Conservation (phyloP, 768 basidiomycete genomes). For the Pisolithus marmoratus region DNA sequence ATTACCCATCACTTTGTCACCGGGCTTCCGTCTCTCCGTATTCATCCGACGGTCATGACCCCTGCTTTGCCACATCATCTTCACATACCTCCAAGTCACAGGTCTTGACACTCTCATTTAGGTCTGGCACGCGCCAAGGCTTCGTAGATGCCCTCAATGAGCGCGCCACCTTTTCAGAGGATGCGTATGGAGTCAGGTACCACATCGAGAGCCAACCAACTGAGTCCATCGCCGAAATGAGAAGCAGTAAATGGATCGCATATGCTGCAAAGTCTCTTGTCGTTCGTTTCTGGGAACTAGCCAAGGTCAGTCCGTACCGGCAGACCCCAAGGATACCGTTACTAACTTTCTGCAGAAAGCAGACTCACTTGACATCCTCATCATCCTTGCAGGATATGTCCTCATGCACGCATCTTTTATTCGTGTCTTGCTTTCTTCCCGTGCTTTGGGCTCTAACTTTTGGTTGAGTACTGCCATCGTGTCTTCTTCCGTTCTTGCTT, state of each 20-base stretch:
- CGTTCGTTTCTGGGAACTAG: slow-evolving; percentile 79
- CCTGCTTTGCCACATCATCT: slow-evolving; percentile 38
- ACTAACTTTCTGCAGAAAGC: slow-evolving; percentile 56
- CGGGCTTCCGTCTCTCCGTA: slow-evolving; percentile 18
- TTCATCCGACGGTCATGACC: slow-evolving; percentile 11
- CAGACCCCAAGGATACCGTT: slow-evolving; percentile 3
- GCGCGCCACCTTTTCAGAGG: slow-evolving; percentile 23
- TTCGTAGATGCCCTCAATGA: slow-evolving; percentile 39
- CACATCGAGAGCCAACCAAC: slow-evolving; percentile 42
- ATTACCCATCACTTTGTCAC: slow-evolving; percentile 52
- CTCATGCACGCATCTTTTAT: slow-evolving; percentile 96
- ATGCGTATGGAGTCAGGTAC: slow-evolving; percentile 42
- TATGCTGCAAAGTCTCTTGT: slow-evolving; percentile 77
- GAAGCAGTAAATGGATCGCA: slow-evolving; percentile 81
- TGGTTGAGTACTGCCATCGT: slow-evolving; percentile 71
- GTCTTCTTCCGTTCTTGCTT: slow-evolving; percentile 73
- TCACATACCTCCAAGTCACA: slow-evolving; percentile 31
- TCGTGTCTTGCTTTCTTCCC: slow-evolving; percentile 82
- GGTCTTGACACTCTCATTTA: slow-evolving; percentile 48
- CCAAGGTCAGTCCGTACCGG: slow-evolving; percentile 49
- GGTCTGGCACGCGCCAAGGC: slow-evolving; percentile 43
- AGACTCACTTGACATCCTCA: slow-evolving; percentile 90
- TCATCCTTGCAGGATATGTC: slow-evolving; percentile 89
- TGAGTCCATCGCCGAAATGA: slow-evolving; percentile 63
- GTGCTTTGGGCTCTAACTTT: slow-evolving; percentile 74